Conservation (phyloP, 352 stramenopile species). For the Aphanomyces euteiches region DNA sequence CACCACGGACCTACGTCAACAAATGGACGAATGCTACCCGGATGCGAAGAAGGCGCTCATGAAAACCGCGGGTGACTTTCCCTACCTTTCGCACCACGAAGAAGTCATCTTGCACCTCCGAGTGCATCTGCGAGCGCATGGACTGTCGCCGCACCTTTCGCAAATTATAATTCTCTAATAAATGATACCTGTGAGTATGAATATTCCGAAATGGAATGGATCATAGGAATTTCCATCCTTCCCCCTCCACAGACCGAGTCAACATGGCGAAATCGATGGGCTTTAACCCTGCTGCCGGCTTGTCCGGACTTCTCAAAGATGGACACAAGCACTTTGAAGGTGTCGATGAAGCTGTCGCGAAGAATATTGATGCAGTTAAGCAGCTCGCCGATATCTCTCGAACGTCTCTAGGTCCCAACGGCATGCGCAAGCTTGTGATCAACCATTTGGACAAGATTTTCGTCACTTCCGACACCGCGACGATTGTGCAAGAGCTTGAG, state of each 20-base stretch:
- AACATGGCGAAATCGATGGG: slow-evolving; percentile 92
- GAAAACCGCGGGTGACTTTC: slow-evolving; percentile 61
- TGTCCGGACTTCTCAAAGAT: slow-evolving; percentile 98
- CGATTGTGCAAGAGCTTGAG: slow-evolving; percentile 98
- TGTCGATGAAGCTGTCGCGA: slow-evolving; percentile 94
- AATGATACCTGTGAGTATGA: background rate
- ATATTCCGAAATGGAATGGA: slow-evolving; percentile 15
- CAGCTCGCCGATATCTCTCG: slow-evolving; percentile 96
- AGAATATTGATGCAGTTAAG: slow-evolving; percentile 98
- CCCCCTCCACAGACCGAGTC: slow-evolving; percentile 19
- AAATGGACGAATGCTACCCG: slow-evolving; percentile 21
- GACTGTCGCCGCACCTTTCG: background rate
- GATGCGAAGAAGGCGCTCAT: slow-evolving; percentile 43
- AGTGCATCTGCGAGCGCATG: slow-evolving; percentile 57
- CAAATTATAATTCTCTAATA: too few relatives aligned
- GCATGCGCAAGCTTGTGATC: slow-evolving; percentile 99
- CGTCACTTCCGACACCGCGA: slow-evolving; percentile 98
- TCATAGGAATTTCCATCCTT: slow-evolving; percentile 25
- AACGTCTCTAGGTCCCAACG: slow-evolving; percentile 97
- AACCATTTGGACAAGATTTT: slow-evolving; percentile 99
- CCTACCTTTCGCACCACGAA: slow-evolving; percentile 68
- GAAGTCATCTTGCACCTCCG: slow-evolving; percentile 70
- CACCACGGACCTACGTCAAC: slow-evolving; percentile 9
- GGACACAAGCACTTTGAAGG: slow-evolving; percentile 95
- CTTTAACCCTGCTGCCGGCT: slow-evolving; percentile 93